phyloP scores from a whole-genome alignment of 1,284 basidiomycete species.

The Ganoderma lucidum region DNA sequence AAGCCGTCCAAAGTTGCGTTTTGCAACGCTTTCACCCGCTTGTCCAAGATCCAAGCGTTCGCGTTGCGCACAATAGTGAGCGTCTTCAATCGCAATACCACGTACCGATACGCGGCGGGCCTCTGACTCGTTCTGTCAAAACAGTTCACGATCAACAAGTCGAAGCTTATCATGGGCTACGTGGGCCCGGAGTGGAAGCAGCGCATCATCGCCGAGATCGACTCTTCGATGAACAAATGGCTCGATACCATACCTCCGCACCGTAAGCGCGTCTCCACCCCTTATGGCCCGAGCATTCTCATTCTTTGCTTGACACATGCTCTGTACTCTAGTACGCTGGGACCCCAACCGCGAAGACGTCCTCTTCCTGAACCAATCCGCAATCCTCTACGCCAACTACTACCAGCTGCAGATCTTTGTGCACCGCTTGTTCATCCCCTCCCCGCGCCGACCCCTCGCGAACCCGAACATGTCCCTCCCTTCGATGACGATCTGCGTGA shows the following conservation, averaged over 20 bases:
- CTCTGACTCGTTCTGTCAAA: background rate
- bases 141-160: constrained; percentile 69
- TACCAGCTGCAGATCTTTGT: constrained; percentile 82
- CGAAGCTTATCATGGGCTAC: constrained; percentile 52
- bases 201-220: constrained; percentile 62
- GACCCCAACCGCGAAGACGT: constrained; percentile 68
- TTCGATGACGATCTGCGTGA: constrained; percentile 85
- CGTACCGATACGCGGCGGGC: no score
- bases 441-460: constrained; percentile 59
- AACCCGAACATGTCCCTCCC: constrained; percentile 67
- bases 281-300: background rate
- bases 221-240: constrained; percentile 70
- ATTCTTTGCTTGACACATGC: background rate
- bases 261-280: constrained; percentile 37
- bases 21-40: constrained; percentile 58
- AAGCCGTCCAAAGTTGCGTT: constrained; percentile 61
- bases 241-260: constrained; percentile 64
- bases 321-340: constrained; percentile 39
- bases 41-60: constrained; percentile 62
- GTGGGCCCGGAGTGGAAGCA: constrained; percentile 60
- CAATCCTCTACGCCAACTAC: constrained; percentile 69
- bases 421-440: constrained; percentile 85
- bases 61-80: constrained; percentile 61
- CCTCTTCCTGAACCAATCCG: constrained; percentile 75
- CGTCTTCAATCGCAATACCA: background rate